Percentiles rank a stretch among this genome's conserved stretches.
phyloP scores from a whole-genome alignment of 768 basidiomycete genomes.

The Leccinum subtestaceum region DNA sequence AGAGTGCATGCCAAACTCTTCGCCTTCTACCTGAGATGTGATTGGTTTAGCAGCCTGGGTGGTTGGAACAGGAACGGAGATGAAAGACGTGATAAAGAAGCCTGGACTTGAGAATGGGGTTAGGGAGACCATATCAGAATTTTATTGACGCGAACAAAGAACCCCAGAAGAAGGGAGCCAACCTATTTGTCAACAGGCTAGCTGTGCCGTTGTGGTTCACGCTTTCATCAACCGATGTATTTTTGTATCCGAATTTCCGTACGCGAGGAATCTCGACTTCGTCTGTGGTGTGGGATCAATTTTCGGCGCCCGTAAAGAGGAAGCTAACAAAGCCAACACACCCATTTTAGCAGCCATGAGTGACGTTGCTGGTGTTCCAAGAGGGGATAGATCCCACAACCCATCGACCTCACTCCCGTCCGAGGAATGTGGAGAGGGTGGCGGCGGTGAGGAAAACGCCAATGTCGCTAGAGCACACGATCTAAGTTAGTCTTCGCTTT shows the following conservation, averaged over 20 bases:
- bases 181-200: conserved; percentile 23
- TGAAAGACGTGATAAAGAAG: conserved; percentile 35
- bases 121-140: conserved; percentile 22
- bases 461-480: conserved; percentile 19
- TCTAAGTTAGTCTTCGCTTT: conserved; percentile 5
- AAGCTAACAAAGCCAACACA: conserved; percentile 22
- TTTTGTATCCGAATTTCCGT: conserved; percentile 42
- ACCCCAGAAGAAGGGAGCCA: conserved; percentile 17
- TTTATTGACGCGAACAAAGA: conserved; percentile 19
- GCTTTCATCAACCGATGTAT: conserved; percentile 6
- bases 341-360: conserved; percentile 51
- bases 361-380: conserved; percentile 41
- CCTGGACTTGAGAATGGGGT: conserved; percentile 31
- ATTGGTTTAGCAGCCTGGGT: conserved; percentile 17
- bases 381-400: conserved; percentile 47
- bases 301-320: conserved; percentile 2
- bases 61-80: conserved; percentile 31
- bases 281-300: conserved; percentile 34
- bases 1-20: conserved; percentile 18
- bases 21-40: conserved; percentile 17
- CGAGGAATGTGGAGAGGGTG: conserved; percentile 35
- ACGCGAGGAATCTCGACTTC: conserved; percentile 53
- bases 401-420: conserved; percentile 50
- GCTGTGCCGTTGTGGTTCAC: conserved; percentile 2
- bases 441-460: conserved; percentile 44